Evolutionary conservation across 805 yeast species (phyloP).

Genomic region (Yarrowia porcina): DNA sequence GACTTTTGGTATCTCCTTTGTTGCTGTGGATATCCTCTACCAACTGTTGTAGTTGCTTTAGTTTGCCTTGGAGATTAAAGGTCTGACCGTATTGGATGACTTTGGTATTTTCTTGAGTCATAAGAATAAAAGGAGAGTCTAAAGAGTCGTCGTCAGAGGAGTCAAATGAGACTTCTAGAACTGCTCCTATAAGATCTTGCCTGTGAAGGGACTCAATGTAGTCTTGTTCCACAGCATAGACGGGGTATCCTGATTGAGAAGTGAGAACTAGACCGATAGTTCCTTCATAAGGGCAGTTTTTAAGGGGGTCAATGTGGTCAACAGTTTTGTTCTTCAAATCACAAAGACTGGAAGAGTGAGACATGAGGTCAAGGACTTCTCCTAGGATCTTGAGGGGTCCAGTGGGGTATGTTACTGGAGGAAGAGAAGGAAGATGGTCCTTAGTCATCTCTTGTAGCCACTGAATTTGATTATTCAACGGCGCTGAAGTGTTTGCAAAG

Average conservation of each 20-base stretch:
- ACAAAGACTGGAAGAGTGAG: no score
- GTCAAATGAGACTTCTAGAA: not conserved
- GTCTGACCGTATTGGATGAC: not conserved
- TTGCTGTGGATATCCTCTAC: no score
- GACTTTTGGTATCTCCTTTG: no score
- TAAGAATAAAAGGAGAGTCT: no score
- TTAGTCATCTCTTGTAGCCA: no score
- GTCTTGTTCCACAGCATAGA: not conserved
- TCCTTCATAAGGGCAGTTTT: not conserved
- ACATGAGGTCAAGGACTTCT: no score
- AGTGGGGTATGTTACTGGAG: no score
- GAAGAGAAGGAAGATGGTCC: no score
- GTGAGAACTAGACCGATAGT: not conserved
- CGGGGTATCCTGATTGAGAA: not conserved
- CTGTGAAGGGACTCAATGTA: not conserved
- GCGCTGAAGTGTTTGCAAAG: not conserved
- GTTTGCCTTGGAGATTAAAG: not conserved
- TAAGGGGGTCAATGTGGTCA: no score
- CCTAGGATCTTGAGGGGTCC: no score
- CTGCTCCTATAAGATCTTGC: not conserved
- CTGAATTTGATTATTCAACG: not conserved
- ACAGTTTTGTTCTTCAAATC: no score
- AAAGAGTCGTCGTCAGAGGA: no score
- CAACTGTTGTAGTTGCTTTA: not conserved
- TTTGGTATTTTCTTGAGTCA: not conserved